phyloP scores from a whole-genome alignment of 257 asterid species.

The Forsythia viridissima region DNA sequence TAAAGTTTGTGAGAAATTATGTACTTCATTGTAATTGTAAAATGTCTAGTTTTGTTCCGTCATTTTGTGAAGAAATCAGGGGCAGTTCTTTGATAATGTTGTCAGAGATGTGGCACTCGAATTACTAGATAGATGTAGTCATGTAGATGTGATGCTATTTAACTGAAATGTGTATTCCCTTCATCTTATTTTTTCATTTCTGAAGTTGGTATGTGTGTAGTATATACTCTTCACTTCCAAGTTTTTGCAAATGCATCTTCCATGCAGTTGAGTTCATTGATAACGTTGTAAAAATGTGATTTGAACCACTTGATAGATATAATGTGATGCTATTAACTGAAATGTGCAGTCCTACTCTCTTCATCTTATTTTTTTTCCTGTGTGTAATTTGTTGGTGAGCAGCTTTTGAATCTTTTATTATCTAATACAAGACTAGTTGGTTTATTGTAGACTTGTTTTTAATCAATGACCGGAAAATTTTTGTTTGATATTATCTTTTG shows the following conservation, averaged over 20 bases:
- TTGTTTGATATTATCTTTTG: not conserved
- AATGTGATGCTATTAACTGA: no score
- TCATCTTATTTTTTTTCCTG: no score
- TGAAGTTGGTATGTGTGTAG: not conserved
- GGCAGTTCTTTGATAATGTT: not conserved
- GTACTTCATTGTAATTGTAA: not conserved
- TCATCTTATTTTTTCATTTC: no score
- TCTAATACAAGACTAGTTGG: not conserved
- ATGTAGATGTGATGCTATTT: no score
- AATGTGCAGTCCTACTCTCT: no score
- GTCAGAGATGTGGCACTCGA: not conserved
- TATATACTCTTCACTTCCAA: no score
- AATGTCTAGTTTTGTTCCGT: not conserved
- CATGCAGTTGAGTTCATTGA: no score
- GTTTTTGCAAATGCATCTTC: no score
- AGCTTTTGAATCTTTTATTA: not conserved
- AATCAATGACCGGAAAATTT: not conserved
- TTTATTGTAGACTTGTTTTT: not conserved
- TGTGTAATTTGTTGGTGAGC: no score
- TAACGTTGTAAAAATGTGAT: no score
- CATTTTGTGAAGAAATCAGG: not conserved
- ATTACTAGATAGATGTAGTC: constrained; percentile 4
- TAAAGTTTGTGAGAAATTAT: not conserved
- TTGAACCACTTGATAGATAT: no score
- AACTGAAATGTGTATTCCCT: no score